These are phyloP conservation scores for Leishmania turanica DNA, from an alignment of 208 protist genomes.

Conservation along the genomic window DNA sequence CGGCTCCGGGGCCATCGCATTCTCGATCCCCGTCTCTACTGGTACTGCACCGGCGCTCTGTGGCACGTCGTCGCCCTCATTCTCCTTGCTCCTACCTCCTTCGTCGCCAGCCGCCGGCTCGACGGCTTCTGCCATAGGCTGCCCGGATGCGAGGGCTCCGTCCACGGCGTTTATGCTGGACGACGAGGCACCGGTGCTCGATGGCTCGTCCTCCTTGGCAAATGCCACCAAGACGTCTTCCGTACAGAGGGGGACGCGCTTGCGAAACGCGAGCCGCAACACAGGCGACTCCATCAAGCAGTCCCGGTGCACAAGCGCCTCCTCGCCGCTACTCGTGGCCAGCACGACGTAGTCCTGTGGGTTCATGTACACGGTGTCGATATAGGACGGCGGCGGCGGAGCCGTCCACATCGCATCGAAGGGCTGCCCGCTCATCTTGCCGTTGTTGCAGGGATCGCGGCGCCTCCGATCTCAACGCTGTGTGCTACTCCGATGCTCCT, in stretches of 20 bases:
- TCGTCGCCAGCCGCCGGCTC: not conserved
- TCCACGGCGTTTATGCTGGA: not conserved
- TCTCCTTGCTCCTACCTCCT: not conserved
- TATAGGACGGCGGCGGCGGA: conserved; percentile 76
- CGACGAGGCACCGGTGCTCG: not conserved
- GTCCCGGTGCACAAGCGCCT: conserved; percentile 60
- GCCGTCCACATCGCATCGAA: conserved; percentile 92
- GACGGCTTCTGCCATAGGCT: not conserved
- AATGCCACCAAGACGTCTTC: conserved; percentile 43
- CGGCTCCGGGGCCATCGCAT: not conserved
- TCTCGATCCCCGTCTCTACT: not conserved
- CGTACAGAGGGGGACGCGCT: conserved; percentile 36
- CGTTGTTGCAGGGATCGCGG: not conserved
- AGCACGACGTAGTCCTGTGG: conserved; percentile 70
- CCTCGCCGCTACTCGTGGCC: conserved; percentile 53
- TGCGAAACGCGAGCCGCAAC: conserved; percentile 55
- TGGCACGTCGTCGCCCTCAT: not conserved
- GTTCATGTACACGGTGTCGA: conserved; percentile 66
- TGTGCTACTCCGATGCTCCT: not conserved
- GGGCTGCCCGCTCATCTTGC: conserved; percentile 50
- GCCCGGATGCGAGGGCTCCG: not conserved
- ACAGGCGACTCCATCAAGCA: conserved; percentile 66
- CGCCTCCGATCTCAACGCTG: not conserved
- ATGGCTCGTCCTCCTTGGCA: not conserved
- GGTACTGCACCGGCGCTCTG: not conserved